Percentiles rank a stretch among this genome's conserved stretches.
Conservation (phyloP, 306 rosid species). For the Hippophae gyantsensis region DNA sequence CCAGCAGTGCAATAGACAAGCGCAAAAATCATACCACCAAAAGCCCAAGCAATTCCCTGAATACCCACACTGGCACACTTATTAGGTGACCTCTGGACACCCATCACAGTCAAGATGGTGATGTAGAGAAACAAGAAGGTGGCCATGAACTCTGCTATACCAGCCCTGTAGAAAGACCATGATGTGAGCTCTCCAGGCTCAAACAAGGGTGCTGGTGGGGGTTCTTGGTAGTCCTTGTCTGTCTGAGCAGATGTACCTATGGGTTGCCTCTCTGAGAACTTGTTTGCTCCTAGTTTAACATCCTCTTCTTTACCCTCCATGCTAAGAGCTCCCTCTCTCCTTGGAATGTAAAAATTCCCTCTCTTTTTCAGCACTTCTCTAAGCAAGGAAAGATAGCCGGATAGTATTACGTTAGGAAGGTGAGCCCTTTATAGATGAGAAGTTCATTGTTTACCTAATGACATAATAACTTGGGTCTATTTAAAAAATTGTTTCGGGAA, state of each 20-base stretch:
- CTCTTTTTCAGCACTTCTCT: neutral
- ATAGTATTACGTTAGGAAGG: neutral
- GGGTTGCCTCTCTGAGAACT: slow-evolving; percentile 62
- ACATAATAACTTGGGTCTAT: too few relatives aligned
- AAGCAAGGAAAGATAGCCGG: neutral
- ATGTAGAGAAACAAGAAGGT: slow-evolving; percentile 89
- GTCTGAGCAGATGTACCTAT: slow-evolving; percentile 66
- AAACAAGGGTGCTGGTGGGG: slow-evolving; percentile 78
- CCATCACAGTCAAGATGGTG: slow-evolving; percentile 76
- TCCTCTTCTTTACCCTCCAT: slow-evolving; percentile 71
- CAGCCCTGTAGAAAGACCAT: slow-evolving; percentile 92
- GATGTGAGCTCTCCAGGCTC: slow-evolving; percentile 77
- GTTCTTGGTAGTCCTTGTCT: slow-evolving; percentile 73
- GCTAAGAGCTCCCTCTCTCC: slow-evolving; percentile 5
- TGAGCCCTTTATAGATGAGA: slow-evolving; percentile 25
- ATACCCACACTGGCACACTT: slow-evolving; percentile 69
- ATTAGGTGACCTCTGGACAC: slow-evolving; percentile 32
- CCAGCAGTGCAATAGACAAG: slow-evolving; percentile 96
- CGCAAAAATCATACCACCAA: slow-evolving; percentile 96
- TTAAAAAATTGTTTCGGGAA: too few relatives aligned
- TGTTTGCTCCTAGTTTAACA: slow-evolving; percentile 79
- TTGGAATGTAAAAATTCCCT: neutral
- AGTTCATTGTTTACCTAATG: neutral
- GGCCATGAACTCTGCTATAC: slow-evolving; percentile 81
- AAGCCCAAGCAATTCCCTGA: slow-evolving; percentile 97